These are phyloP conservation scores for Akanthomyces muscarius DNA, from an alignment of 2,329 filamentous ascomycete genomes.

Conservation along the genomic window DNA sequence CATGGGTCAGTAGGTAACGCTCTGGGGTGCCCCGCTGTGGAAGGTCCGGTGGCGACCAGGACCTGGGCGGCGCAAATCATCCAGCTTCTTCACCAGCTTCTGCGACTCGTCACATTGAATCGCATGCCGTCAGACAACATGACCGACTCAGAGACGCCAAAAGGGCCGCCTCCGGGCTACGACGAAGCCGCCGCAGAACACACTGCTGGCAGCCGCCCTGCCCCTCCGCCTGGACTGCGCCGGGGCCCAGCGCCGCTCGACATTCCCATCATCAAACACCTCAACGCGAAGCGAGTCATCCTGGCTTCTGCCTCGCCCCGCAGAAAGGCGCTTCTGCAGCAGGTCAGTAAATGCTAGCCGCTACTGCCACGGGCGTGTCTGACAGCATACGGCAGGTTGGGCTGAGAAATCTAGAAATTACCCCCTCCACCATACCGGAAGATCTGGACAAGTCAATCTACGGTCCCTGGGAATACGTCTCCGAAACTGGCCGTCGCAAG, in stretches of 20 bases:
- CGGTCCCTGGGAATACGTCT: conserved; percentile 84
- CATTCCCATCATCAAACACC: conserved; percentile 71
- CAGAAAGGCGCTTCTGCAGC: conserved; percentile 73
- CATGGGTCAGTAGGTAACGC: background rate
- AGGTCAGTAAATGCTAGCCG: conserved; percentile 42
- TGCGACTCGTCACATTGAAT: background rate
- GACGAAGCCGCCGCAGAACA: conserved; percentile 39
- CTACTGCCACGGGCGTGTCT: background rate
- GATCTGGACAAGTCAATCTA: conserved; percentile 72
- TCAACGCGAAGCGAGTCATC: conserved; percentile 77
- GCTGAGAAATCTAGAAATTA: conserved; percentile 75
- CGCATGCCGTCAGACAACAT: conserved; percentile 30
- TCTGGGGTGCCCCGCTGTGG: conserved; percentile 7
- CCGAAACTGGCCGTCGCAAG: conserved; percentile 81
- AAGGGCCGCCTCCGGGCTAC: conserved; percentile 42
- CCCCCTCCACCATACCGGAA: conserved; percentile 79
- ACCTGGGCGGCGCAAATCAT: background rate
- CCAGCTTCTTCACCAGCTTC: conserved; percentile 8
- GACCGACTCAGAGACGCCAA: conserved; percentile 26
- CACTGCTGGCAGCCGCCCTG: conserved; percentile 24
- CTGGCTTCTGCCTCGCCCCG: conserved; percentile 88
- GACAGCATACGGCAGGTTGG: conserved; percentile 55
- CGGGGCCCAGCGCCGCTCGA: conserved; percentile 62
- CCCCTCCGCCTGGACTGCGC: conserved; percentile 32
- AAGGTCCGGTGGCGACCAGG: background rate